These are phyloP conservation scores for Penicillium sp. DNA, from an alignment of 2,329 filamentous ascomycete genomes.

Conservation along the genomic window DNA sequence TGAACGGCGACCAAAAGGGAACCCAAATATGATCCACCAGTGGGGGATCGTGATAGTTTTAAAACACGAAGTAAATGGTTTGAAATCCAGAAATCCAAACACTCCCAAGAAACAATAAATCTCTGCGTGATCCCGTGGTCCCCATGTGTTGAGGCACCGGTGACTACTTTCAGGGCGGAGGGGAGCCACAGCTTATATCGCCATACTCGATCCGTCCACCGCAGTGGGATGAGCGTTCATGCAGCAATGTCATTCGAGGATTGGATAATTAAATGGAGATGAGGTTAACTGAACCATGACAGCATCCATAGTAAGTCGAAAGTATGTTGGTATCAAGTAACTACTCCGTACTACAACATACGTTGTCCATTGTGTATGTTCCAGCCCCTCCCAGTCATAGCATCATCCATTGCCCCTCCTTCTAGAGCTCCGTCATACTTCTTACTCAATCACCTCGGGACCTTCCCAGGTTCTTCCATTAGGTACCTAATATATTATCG, in stretches of 20 bases:
- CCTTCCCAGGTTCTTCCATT: not conserved
- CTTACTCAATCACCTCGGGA: conserved; percentile 7
- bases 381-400: conserved; percentile 19
- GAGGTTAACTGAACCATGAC: not conserved
- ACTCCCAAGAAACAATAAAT: conserved; percentile 2
- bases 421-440: conserved; percentile 3
- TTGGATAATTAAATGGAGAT: not conserved
- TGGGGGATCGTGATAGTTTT: not conserved
- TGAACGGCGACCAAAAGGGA: not conserved
- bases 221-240: conserved; percentile 4
- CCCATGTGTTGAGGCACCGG: conserved; percentile 10
- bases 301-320: too few relatives aligned
- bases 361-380: not conserved
- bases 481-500: conserved; percentile 9
- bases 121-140: conserved; percentile 15
- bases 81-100: not conserved
- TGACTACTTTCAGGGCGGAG: conserved; percentile 23
- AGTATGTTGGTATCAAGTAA: too few relatives aligned
- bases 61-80: not conserved
- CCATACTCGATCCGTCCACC: conserved; percentile 20
- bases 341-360: too few relatives aligned
- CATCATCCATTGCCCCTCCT: conserved; percentile 18
- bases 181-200: conserved; percentile 13
- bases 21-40: not conserved
- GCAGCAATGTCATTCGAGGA: not conserved